A percentile compares a stretch with the other conserved stretches of the same genome.
phyloP scores from a whole-genome alignment of 108 stramenopile genomes.

The Cyclotella cryptica region DNA sequence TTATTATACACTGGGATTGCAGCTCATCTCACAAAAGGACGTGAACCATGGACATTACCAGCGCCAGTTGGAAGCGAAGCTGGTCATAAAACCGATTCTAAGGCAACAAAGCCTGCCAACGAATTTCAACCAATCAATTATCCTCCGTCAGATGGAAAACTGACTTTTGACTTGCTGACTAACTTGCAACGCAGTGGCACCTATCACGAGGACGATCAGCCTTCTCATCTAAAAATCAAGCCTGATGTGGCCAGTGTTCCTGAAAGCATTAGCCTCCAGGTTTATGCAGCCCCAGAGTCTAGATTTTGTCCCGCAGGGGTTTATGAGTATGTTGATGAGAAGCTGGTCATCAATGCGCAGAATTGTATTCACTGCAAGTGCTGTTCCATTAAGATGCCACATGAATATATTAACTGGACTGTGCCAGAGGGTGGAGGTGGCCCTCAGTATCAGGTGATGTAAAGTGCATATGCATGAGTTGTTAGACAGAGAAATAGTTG shows the following conservation, averaged over 20 bases:
- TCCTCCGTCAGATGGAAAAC: slow-evolving; percentile 93
- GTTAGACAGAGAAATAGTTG: no score
- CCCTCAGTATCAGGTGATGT: slow-evolving; percentile 91
- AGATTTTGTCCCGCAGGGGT: slow-evolving; percentile 96
- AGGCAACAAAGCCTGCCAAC: slow-evolving; percentile 74
- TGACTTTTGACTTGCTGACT: slow-evolving; percentile 96
- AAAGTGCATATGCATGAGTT: not conserved
- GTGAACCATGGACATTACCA: slow-evolving; percentile 96
- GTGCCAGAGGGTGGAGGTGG: slow-evolving; percentile 99
- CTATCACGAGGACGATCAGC: slow-evolving; percentile 99
- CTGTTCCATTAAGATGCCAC: slow-evolving; percentile 99
- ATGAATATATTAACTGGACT: slow-evolving; percentile 98
- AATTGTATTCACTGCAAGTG: slow-evolving; percentile 99
- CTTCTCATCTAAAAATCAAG: slow-evolving; percentile 95
- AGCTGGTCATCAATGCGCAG: slow-evolving; percentile 97
- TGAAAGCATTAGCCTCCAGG: slow-evolving; percentile 75
- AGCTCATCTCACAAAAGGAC: slow-evolving; percentile 90
- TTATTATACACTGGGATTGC: slow-evolving; percentile 92
- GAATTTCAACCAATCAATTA: slow-evolving; percentile 81
- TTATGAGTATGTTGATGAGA: slow-evolving; percentile 65
- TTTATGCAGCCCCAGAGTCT: slow-evolving; percentile 95
- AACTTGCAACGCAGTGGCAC: slow-evolving; percentile 96
- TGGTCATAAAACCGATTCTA: slow-evolving; percentile 62
- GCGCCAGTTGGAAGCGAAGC: slow-evolving; percentile 42
- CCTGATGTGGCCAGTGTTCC: slow-evolving; percentile 68